These are phyloP conservation scores for Cystobasidium slooffiae DNA, from an alignment of 1,284 basidiomycete species.

Conservation along the genomic window DNA sequence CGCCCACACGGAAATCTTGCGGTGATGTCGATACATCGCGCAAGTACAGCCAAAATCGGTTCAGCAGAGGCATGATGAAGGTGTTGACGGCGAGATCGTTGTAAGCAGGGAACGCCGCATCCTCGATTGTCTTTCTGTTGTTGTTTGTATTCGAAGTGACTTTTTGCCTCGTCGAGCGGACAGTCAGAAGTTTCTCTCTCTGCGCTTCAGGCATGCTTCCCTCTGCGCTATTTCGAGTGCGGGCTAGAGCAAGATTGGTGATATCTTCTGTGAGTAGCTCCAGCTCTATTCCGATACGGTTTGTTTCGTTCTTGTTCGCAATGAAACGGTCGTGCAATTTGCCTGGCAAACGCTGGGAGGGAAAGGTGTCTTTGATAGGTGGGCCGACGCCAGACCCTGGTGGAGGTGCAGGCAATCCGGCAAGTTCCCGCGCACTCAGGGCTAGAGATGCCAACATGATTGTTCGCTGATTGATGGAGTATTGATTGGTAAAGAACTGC, in stretches of 20 bases:
- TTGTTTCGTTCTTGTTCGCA: not conserved
- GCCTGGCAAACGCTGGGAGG: conserved; percentile 76
- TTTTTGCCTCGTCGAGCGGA: conserved; percentile 58
- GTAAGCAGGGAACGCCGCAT: conserved; percentile 58
- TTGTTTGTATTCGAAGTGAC: not conserved
- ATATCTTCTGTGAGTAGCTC: conserved; percentile 67
- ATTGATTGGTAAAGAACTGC: conserved; percentile 90
- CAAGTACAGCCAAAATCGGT: conserved; percentile 87
- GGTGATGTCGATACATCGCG: conserved; percentile 74
- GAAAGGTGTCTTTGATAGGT: conserved; percentile 63
- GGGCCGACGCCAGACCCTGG: conserved; percentile 46
- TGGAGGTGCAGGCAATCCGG: conserved; percentile 67
- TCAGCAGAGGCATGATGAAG: conserved; percentile 85
- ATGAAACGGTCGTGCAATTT: conserved; percentile 72
- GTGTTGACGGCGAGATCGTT: conserved; percentile 78
- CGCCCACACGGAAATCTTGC: conserved; percentile 60
- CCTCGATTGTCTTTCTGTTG: conserved; percentile 20
- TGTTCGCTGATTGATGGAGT: conserved; percentile 80
- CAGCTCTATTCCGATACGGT: conserved; percentile 56
- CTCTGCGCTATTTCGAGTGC: conserved; percentile 61
- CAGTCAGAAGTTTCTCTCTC: conserved; percentile 74
- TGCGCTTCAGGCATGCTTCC: conserved; percentile 65
- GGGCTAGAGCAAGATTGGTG: conserved; percentile 65
- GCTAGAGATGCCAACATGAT: conserved; percentile 84
- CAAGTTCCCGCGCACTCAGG: conserved; percentile 80